Evolutionary conservation across 768 basidiomycete genomes (phyloP), one percentile per base, ranked within the genome.

Genomic region (Boletus reticuloceps): DNA sequence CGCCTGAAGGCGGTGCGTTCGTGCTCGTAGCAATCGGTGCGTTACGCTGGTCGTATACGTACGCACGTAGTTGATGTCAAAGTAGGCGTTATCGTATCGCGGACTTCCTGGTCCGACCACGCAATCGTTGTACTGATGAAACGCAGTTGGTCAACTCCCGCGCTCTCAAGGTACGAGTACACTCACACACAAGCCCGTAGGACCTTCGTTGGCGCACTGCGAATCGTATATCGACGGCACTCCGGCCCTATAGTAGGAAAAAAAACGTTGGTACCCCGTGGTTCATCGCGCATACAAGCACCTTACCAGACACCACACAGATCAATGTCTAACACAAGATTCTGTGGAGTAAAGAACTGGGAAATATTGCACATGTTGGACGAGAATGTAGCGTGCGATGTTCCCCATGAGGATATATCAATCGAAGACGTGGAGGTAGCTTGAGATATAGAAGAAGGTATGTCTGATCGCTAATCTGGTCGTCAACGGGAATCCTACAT

Each of bases 31-130:
- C 8, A 19, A 54, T 38, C 2, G 63, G 55, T 10, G 16, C 44
- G 27, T 40, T 5, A 14, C 4, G 5, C 32, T 16, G 0, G 74
- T 78, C 14, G 77, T 73, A 65, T 85, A 88, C 12, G 83, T 81
- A 17, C 84, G 82, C 31, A 91, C 70, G 58, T 84, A 84, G 50
- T 77, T 75, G 63, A 90, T 75, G 68, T 89, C 86, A 61, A 88
- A 91, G 69, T 81, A 86, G 2, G 84, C 83, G 14, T 76, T 59
- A 68, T 81, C 81, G 67, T 77, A 85, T 50, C 76, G 77, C n/a
- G 78, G 79, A 51, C 77, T 75, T 14, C 82, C 82, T 9, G 78
- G 69, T 13, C 82, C 81, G 6, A 79, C 75, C 22, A 86, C 83
- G 61, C 79, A 79, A 64, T 81, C 78, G 20, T 77, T 72, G 65